Percentiles rank a stretch among this genome's conserved stretches.
These are phyloP conservation scores for Agarophyton chilense DNA, from an alignment of 23 red algal species.

Conservation along the genomic window DNA sequence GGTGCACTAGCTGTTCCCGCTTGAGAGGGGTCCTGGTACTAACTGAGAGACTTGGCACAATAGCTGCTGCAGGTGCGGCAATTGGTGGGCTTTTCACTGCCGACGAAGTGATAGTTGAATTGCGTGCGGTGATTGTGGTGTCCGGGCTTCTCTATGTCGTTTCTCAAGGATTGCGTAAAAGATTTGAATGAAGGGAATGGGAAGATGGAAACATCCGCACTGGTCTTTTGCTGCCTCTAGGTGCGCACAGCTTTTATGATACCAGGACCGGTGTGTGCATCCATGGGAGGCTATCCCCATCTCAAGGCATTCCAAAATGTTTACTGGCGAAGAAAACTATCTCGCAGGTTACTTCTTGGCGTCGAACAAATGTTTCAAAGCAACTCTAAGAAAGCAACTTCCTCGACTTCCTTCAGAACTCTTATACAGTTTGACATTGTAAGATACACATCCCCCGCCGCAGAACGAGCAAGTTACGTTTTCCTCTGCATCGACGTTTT, in stretches of 20 bases:
- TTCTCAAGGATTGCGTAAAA: not conserved
- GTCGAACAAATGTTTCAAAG: not conserved
- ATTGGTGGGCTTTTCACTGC: not conserved
- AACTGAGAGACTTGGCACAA: not conserved
- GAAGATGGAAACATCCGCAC: too few species aligned
- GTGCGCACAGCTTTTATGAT: too few species aligned
- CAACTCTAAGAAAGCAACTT: not conserved
- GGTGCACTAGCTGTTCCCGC: not conserved
- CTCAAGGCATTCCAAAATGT: not conserved
- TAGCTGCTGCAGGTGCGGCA: not conserved
- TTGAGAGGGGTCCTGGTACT: not conserved
- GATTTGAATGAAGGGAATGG: not conserved
- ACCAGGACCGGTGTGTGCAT: too few species aligned
- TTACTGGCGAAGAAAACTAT: not conserved
- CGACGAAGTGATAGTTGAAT: not conserved
- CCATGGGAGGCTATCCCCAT: too few species aligned
- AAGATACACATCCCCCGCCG: not conserved
- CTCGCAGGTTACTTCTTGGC: not conserved
- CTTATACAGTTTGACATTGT: not conserved
- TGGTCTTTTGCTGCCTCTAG: too few species aligned
- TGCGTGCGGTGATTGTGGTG: not conserved
- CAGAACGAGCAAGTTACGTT: not conserved
- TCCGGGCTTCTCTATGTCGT: not conserved
- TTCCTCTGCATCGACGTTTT: not conserved
- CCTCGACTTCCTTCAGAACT: not conserved